Conservation (phyloP, 2,329 filamentous ascomycete species). For the Trematosphaeria pertusa region DNA sequence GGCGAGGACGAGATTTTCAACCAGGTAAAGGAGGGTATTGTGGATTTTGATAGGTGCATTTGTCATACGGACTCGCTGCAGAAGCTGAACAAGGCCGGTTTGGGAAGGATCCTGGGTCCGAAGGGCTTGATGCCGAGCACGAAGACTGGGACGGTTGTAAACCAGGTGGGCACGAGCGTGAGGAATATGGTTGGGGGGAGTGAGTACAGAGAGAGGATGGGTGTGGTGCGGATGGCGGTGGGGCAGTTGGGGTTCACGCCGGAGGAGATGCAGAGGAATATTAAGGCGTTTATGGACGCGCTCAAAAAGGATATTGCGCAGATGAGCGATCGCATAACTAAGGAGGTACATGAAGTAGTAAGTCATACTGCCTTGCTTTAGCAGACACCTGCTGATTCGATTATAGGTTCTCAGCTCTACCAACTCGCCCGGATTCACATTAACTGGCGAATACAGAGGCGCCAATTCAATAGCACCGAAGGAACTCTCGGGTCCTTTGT, state of each 20-base stretch:
- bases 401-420: conserved; percentile 80
- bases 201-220: conserved; percentile 84
- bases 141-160: conserved; percentile 88
- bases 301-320: conserved; percentile 78
- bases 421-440: conserved; percentile 81
- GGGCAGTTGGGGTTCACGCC: conserved; percentile 90
- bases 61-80: conserved; percentile 81
- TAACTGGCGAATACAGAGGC: conserved; percentile 79
- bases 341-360: conserved; percentile 76
- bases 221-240: conserved; percentile 86
- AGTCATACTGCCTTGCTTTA: conserved; percentile 31
- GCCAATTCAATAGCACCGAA: conserved; percentile 47
- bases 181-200: conserved; percentile 82
- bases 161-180: conserved; percentile 76
- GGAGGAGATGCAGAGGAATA: conserved; percentile 82
- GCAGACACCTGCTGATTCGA: conserved; percentile 46
- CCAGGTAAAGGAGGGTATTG: conserved; percentile 73
- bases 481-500: conserved; percentile 46
- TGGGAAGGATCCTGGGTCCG: conserved; percentile 85
- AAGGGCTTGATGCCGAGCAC: conserved; percentile 89
- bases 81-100: conserved; percentile 79
- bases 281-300: conserved; percentile 76
- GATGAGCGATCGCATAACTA: conserved; percentile 69
- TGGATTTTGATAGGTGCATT: conserved; percentile 88
- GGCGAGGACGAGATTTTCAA: conserved; percentile 89